Evolutionary conservation across 352 stramenopile genomes (phyloP).

Genomic region (Pilasporangium apinafurcum): DNA sequence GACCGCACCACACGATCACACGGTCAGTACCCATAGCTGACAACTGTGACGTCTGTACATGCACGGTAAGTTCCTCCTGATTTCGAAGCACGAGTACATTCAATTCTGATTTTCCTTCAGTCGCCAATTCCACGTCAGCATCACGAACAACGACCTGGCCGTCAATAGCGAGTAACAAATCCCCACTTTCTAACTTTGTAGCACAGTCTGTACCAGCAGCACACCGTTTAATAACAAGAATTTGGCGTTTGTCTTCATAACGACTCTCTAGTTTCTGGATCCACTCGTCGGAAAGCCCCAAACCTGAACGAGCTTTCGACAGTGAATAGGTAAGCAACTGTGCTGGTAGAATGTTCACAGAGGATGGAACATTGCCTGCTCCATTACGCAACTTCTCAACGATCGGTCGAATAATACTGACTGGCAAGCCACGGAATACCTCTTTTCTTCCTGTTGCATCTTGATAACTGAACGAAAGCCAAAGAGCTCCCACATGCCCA

Average conservation of each 20-base stretch:
- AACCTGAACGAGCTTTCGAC: constrained; percentile 79
- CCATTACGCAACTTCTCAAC: constrained; percentile 40
- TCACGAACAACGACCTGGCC: constrained; percentile 71
- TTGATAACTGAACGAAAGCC: constrained; percentile 86
- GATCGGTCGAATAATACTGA: constrained; percentile 64
- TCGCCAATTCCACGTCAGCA: constrained; percentile 62
- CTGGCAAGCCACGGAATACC: constrained; percentile 72
- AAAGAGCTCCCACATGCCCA: constrained; percentile 72
- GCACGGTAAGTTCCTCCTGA: constrained; percentile 57
- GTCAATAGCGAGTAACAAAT: constrained; percentile 83
- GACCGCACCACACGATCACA: constrained; percentile 86
- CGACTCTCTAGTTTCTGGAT: constrained; percentile 74
- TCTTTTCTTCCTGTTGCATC: constrained; percentile 71
- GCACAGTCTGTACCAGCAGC: constrained; percentile 60
- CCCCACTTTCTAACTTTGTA: constrained; percentile 67
- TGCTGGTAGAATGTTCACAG: constrained; percentile 57
- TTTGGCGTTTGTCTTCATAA: constrained; percentile 81
- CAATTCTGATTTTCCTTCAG: constrained; percentile 44
- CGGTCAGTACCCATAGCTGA: constrained; percentile 82
- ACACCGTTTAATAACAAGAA: constrained; percentile 81
- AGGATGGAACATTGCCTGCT: constrained; percentile 26
- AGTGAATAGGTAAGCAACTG: constrained; percentile 82
- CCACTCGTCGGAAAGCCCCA: constrained; percentile 81
- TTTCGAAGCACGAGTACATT: constrained; percentile 69
- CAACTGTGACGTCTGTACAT: constrained; percentile 52